Conservation (phyloP, 2,329 filamentous ascomycete species). For the Sporothrix mexicana region DNA sequence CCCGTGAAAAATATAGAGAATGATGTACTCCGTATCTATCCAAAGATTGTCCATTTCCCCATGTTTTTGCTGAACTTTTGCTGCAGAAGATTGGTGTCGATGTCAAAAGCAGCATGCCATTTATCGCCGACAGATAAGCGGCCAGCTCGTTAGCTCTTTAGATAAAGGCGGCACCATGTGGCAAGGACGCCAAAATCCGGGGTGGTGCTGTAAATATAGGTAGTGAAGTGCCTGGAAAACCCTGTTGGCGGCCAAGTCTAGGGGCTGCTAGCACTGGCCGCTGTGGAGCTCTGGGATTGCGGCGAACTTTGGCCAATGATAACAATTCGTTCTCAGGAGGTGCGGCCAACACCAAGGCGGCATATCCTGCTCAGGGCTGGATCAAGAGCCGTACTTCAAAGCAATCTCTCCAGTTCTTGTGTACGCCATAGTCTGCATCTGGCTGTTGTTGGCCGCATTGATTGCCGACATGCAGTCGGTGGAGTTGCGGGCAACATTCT, state of each 20-base stretch:
- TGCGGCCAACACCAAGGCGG: not conserved
- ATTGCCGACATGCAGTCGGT: not conserved
- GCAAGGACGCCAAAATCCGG: too few species aligned
- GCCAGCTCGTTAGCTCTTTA: too few species aligned
- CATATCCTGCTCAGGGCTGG: too few species aligned
- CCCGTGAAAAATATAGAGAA: not conserved
- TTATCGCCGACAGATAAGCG: constrained; percentile 15
- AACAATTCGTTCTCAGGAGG: too few species aligned
- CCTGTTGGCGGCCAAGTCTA: constrained; percentile 27
- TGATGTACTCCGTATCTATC: too few species aligned
- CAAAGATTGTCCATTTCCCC: not conserved
- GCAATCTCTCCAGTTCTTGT: too few species aligned
- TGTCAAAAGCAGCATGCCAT: not conserved
- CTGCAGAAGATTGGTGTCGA: too few species aligned
- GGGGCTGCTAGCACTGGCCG: constrained; percentile 26
- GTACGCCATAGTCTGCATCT: too few species aligned
- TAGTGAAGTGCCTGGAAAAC: not conserved
- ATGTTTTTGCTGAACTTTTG: not conserved
- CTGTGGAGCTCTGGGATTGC: not conserved
- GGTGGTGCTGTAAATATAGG: not conserved
- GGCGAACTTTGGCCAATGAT: not conserved
- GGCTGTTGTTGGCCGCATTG: too few species aligned
- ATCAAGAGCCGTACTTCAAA: too few species aligned
- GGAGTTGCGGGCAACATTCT: not conserved
- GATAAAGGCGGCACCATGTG: not conserved